Percentiles rank a stretch among this genome's conserved stretches.
These are phyloP conservation scores for Alloteropsis semialata DNA, from an alignment of 176 grass and related monocot genomes.

Conservation along the genomic window DNA sequence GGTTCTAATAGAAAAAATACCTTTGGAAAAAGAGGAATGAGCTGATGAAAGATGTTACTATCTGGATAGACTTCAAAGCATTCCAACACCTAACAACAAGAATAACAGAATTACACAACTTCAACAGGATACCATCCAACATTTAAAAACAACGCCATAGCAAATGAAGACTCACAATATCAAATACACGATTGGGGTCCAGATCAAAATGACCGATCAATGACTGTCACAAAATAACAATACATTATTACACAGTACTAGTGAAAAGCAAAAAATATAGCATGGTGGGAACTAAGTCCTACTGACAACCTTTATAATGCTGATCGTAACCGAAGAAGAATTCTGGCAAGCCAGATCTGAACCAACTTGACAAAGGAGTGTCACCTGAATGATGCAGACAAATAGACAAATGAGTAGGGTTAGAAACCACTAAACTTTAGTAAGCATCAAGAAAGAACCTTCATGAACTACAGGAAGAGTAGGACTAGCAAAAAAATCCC, in stretches of 20 bases:
- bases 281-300: conserved; percentile 11
- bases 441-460: conserved; percentile 20
- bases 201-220: conserved; percentile 99
- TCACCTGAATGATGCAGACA: conserved; percentile 58
- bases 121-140: neutral
- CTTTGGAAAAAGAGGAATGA: conserved; percentile 99
- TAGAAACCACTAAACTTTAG: conserved; percentile 5
- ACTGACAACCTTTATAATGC: conserved; percentile 86
- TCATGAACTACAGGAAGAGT: conserved; percentile 4
- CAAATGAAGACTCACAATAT: conserved; percentile 84
- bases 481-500: neutral
- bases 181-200: conserved; percentile 97
- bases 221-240: conserved; percentile 56
- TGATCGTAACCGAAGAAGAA: conserved; percentile 69
- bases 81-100: conserved; percentile 72
- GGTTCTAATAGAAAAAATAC: conserved; percentile 43
- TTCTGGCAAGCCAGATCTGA: conserved; percentile 66
- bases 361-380: conserved; percentile 90
- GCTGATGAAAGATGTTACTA: conserved; percentile 71
- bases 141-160: neutral
- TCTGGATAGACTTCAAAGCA: conserved; percentile 98
- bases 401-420: conserved; percentile 1
- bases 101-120: conserved; percentile 22
- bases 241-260: conserved; percentile 5
- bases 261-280: conserved; percentile 1